These are phyloP conservation scores for Psilocybe tampanensis DNA, from an alignment of 768 basidiomycete genomes.

Conservation along the genomic window DNA sequence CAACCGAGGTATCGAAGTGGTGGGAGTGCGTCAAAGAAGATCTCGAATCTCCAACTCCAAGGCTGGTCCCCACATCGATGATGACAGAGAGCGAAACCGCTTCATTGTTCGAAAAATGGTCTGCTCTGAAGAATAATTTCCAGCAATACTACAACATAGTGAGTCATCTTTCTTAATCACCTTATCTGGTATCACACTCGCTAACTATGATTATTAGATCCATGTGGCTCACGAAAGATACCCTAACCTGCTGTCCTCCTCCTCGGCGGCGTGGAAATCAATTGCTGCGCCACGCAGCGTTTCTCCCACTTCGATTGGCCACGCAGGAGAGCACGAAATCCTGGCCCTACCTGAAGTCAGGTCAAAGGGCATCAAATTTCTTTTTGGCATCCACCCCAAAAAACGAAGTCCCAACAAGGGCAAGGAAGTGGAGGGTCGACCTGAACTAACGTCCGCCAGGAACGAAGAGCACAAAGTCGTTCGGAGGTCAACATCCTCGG, in stretches of 20 bases:
- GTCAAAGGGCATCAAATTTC: background rate
- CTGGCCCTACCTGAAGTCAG: background rate
- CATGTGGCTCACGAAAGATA: conserved; percentile 27
- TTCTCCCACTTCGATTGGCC: background rate
- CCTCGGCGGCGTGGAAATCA: conserved; percentile 30
- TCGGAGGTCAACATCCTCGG: background rate
- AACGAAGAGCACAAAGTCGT: background rate
- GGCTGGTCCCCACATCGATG: conserved; percentile 1
- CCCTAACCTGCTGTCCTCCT: conserved; percentile 27
- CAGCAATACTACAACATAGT: conserved; percentile 33
- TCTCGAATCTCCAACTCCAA: conserved; percentile 19
- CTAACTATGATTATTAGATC: conserved; percentile 24
- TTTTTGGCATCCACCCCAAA: background rate
- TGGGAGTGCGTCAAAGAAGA: conserved; percentile 33
- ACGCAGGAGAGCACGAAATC: background rate
- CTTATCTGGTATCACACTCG: too few relatives aligned
- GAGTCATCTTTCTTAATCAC: conserved; percentile 5
- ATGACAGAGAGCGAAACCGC: conserved; percentile 1
- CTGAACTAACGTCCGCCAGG: background rate
- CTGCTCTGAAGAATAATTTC: conserved; percentile 22
- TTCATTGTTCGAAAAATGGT: conserved; percentile 21
- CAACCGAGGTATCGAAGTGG: conserved; percentile 31
- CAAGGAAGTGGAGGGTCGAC: background rate
- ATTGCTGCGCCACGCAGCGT: conserved; percentile 19
- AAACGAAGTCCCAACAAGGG: background rate